These are phyloP conservation scores for Lagerstroemia speciosa DNA, from an alignment of 345 rosid species.

Conservation along the genomic window DNA sequence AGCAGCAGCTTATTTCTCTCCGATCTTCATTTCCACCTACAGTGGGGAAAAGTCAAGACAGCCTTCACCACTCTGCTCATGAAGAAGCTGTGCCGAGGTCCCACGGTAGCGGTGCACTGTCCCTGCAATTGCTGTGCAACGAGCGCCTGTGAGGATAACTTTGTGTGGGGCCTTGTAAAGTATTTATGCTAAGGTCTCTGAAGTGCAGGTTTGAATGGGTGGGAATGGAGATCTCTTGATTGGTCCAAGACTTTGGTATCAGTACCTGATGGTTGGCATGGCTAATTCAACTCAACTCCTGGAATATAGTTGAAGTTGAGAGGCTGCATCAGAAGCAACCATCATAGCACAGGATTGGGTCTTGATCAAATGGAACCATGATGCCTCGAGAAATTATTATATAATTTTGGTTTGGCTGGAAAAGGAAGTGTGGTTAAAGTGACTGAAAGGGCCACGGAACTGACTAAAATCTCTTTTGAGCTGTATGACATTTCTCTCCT, in stretches of 20 bases:
- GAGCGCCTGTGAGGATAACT: constrained; percentile 26
- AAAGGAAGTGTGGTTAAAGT: background rate
- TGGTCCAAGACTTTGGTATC: background rate
- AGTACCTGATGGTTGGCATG: background rate
- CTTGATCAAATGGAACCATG: background rate
- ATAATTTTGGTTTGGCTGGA: background rate
- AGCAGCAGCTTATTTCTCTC: constrained; percentile 30
- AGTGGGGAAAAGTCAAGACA: constrained; percentile 42
- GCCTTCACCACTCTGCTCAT: constrained; percentile 28
- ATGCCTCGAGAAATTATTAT: background rate
- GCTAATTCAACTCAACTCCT: background rate
- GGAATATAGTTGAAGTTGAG: background rate
- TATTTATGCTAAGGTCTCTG: background rate
- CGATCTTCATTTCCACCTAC: constrained; percentile 28
- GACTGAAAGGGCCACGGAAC: background rate
- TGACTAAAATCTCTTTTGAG: background rate
- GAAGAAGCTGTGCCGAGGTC: constrained; percentile 32
- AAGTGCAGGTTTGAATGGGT: background rate
- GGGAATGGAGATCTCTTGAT: background rate
- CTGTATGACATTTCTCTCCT: background rate
- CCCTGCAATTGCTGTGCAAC: constrained; percentile 60
- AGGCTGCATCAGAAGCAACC: background rate
- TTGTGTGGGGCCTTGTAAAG: background rate
- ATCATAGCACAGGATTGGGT: background rate
- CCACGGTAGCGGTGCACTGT: constrained; percentile 27